Base-by-base conservation (phyloP, 1,284 basidiomycete genomes). In the Cutaneotrichosporon dermatis region DNA sequence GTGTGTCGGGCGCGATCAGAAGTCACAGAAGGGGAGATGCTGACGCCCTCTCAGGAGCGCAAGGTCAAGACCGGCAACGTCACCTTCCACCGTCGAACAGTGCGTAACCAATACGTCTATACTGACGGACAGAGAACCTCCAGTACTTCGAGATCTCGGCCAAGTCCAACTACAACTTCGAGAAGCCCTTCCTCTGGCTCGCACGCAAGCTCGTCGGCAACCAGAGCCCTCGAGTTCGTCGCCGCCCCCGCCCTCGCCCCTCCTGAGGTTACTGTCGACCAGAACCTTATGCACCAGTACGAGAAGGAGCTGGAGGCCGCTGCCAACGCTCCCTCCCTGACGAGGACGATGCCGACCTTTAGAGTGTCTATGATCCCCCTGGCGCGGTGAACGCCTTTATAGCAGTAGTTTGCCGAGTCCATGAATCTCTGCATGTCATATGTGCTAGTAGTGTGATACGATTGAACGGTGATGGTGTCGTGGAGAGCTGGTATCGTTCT, bases 131-230 rank as follows among this genome's bases (percentile, higher is more conserved):
- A 76, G 75, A 99, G 86, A 98, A 96, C 83, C 85, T 99, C 61
- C 96, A 99, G 80, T 99, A 99, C 85, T 99, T 95, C 78, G 96
- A 99, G 78, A 99, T 99, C 74, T 98, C 94, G 5, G 96, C 96
- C 66, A 99, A 99, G 82, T 97, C 92, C 56, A 99, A 99, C 85
- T 99, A 99, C 82, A 99, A 99, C 85, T 99, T 99, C 76, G 96
- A 99, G 82, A 98, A 99, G 81, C 96, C 96, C 53, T 99, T 99
- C 92, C 86, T 99, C 66, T 99, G 96, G 96, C 85, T 99, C 75
- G 95, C 92, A 57, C 87, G 94, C 81, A 99, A 99, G 83, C 84
- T 99, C 64, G 92, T 95, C 69, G 96, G 92, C 64, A 97, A 97
- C 82, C 82, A 87, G 54, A n/a, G 68, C 81, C 51, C 87, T 99